Percentiles rank a stretch among this genome's conserved stretches.
These are phyloP conservation scores for Suillus subluteus DNA, from an alignment of 768 basidiomycete genomes.

Conservation along the genomic window DNA sequence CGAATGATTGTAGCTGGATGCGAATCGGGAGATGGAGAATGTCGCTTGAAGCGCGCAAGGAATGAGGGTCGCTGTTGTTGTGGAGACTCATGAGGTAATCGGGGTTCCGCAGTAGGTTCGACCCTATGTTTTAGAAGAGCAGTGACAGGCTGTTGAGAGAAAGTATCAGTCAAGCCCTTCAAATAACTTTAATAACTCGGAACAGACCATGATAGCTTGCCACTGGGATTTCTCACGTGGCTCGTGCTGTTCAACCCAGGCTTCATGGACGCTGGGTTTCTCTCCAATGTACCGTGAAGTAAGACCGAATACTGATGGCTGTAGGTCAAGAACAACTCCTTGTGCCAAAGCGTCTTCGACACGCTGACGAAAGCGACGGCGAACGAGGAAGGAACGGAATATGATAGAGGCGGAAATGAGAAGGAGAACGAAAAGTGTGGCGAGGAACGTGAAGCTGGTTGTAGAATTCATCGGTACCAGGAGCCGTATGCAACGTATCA, in stretches of 20 bases:
- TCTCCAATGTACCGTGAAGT: conserved; percentile 46
- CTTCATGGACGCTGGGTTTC: conserved; percentile 55
- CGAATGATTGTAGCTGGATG: conserved; percentile 1
- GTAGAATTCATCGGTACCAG: conserved; percentile 7
- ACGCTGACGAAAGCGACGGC: conserved; percentile 58
- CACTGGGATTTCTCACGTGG: conserved; percentile 33
- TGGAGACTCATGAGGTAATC: neutral
- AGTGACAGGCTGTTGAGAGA: conserved; percentile 20
- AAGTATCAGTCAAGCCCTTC: conserved; percentile 10
- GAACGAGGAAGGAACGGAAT: conserved; percentile 62
- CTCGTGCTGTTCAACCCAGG: conserved; percentile 41
- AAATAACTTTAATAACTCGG: neutral
- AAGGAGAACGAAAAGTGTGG: conserved; percentile 70
- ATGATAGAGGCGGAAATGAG: conserved; percentile 67
- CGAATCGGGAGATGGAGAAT: conserved; percentile 14
- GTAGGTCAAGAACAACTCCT: conserved; percentile 44
- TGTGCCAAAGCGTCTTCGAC: conserved; percentile 57
- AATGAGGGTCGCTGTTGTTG: conserved; percentile 7
- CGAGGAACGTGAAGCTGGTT: conserved; percentile 69
- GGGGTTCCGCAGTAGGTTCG: neutral
- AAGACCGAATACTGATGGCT: conserved; percentile 30
- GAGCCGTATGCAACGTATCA: neutral
- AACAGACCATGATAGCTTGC: conserved; percentile 52
- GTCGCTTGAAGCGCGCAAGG: conserved; percentile 11
- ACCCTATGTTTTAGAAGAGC: conserved; percentile 35